phyloP scores from a whole-genome alignment of 306 rosid species.

The Geum urbanum region DNA sequence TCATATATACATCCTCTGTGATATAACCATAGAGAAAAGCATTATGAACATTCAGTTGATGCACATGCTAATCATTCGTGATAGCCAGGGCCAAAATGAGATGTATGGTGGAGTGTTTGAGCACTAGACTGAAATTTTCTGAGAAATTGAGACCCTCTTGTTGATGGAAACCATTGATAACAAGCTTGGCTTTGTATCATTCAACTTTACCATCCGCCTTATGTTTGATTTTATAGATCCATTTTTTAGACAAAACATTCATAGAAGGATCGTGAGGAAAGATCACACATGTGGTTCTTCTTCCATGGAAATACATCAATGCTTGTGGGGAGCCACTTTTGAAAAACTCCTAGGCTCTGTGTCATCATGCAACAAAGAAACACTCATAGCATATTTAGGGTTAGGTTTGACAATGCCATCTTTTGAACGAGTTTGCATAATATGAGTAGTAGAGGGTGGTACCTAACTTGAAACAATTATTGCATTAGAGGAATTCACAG shows the following conservation, averaged over 20 bases:
- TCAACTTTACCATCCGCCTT: background rate
- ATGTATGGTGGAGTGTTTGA: background rate
- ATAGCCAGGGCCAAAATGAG: background rate
- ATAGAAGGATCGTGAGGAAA: background rate
- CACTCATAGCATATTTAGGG: too few relatives aligned
- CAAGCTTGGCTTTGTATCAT: background rate
- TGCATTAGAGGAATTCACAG: too few relatives aligned
- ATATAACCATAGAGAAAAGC: background rate
- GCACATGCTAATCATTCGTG: background rate
- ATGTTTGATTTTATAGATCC: background rate
- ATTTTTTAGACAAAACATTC: background rate
- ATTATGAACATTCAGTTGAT: background rate
- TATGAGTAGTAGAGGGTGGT: too few relatives aligned
- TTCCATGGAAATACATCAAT: too few relatives aligned
- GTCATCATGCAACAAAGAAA: too few relatives aligned
- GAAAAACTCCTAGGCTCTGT: too few relatives aligned
- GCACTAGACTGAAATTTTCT: background rate
- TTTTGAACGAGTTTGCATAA: too few relatives aligned
- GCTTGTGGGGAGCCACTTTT: too few relatives aligned
- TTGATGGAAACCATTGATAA: background rate
- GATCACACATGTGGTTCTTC: background rate
- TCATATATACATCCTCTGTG: background rate
- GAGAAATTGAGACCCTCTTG: background rate
- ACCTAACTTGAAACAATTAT: too few relatives aligned
- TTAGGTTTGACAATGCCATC: too few relatives aligned